A percentile compares a stretch with the other conserved stretches of the same genome.
Conservation (phyloP, 1,284 basidiomycete genomes). For the Hymenochaete sp. region DNA sequence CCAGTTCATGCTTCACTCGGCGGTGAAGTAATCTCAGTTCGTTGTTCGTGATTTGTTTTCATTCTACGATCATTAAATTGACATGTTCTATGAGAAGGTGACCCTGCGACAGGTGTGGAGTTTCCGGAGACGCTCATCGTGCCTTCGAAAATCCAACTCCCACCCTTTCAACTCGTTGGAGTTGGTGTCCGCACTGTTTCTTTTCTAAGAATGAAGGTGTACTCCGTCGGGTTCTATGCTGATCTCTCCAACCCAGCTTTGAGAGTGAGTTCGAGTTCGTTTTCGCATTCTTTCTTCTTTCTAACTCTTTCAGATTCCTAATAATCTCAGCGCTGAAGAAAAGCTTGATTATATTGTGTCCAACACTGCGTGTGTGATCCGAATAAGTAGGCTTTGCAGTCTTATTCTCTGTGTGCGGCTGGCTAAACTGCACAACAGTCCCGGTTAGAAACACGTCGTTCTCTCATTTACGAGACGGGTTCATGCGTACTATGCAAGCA, state of each 20-base stretch:
- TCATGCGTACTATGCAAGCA: slow-evolving; percentile 65
- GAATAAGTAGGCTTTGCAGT: slow-evolving; percentile 46
- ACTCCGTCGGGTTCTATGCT: slow-evolving; percentile 81
- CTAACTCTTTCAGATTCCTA: slow-evolving; percentile 31
- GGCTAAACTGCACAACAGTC: slow-evolving; percentile 37
- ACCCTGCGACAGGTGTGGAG: slow-evolving; percentile 60
- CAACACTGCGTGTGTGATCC: slow-evolving; percentile 63
- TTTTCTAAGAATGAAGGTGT: slow-evolving; percentile 76
- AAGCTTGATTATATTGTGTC: slow-evolving; percentile 60
- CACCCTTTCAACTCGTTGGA: slow-evolving; percentile 63
- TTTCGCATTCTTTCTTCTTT: neutral
- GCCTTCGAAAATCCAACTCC: slow-evolving; percentile 50
- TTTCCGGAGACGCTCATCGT: slow-evolving; percentile 60
- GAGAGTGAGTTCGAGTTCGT: slow-evolving; percentile 32
- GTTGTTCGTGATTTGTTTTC: slow-evolving; percentile 15
- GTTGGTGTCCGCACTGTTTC: slow-evolving; percentile 80
- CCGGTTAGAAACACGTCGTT: slow-evolving; percentile 77
- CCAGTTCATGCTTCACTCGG: neutral
- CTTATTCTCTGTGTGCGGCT: slow-evolving; percentile 2
- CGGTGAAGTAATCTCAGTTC: neutral
- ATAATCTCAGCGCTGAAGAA: slow-evolving; percentile 49
- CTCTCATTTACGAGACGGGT: slow-evolving; percentile 78
- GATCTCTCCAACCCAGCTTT: slow-evolving; percentile 58
- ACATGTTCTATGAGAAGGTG: slow-evolving; percentile 35
- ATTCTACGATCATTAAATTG: neutral